Base-by-base conservation (phyloP, 805 yeast species). In the Kodamaea hsintzibuensis region DNA sequence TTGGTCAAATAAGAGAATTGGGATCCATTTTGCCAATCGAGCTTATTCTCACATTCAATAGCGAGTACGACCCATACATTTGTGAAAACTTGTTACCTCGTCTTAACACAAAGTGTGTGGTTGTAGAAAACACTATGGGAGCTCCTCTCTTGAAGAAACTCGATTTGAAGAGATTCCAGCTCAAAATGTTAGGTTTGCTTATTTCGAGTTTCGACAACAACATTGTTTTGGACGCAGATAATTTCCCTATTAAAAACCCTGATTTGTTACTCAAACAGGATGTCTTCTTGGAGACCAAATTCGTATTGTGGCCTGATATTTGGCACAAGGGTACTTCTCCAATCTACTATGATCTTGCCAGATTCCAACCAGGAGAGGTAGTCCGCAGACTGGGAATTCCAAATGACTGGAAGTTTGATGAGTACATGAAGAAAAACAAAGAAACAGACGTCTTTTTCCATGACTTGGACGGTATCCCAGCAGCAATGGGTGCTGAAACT, bases 251-350 rank as follows among this genome's bases (percentile, higher is more conserved):
- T 33, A 62, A 61, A 50, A 73, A 73, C 58, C 76, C 76, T 1
- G 79, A 74, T 59, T 42, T 55, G 12, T 62, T 72, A 30, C 70
- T 74, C 55, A 61, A 53, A n/a, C 71, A 67, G 54, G 68, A 69
- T 38, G 76, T 76, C 6, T 73, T 69, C 54, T 55, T 54, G 16
- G 55, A 56, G 35, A 60, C 61, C 25, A 65, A 65, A 49, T 60
- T 73, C 51, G 65, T 74, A 14, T 37, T 72, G 35, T 74, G 79
- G 79, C 79, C 78, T 2, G 78, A 74, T 60, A 62, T 72, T 47
- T 74, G 79, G 79, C 65, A 75, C 59, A 63, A 76, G 58, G 65
- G 72, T 22, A 73, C 76, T 1, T 69, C 76, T 5, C 79, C 79
- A 1, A 35, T 42, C 13, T 73, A 53, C 58, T 74, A 73, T 53